A percentile compares a stretch with the other conserved stretches of the same genome.
phyloP scores from a whole-genome alignment of 2,329 filamentous ascomycete species.

The Pezicula carpinea region DNA sequence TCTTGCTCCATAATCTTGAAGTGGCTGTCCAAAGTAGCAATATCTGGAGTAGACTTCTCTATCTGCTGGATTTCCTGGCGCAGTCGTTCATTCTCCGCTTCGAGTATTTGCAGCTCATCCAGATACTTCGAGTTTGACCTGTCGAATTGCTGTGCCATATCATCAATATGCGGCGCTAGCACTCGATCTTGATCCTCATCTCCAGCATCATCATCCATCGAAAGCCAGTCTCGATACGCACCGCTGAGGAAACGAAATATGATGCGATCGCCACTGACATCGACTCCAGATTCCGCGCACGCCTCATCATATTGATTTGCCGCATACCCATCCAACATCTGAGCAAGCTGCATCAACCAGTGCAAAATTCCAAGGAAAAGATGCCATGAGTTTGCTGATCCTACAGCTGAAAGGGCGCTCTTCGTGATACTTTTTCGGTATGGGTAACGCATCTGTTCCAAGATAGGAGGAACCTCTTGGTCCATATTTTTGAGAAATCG shows the following conservation, averaged over 20 bases:
- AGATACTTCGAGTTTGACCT: conserved; percentile 78
- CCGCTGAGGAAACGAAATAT: conserved; percentile 89
- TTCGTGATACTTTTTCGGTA: conserved; percentile 96
- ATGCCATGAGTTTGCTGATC: conserved; percentile 87
- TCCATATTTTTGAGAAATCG: conserved; percentile 93
- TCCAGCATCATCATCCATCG: conserved; percentile 82
- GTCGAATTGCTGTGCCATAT: conserved; percentile 86
- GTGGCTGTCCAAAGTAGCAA: conserved; percentile 78
- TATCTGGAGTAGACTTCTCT: conserved; percentile 79
- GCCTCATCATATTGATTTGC: conserved; percentile 81
- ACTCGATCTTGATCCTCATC: conserved; percentile 79
- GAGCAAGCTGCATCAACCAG: conserved; percentile 98
- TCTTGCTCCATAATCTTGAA: conserved; percentile 95
- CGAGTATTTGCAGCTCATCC: conserved; percentile 77
- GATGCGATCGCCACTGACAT: conserved; percentile 85
- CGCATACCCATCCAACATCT: conserved; percentile 85
- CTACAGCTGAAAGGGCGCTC: conserved; percentile 89
- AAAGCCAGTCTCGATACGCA: conserved; percentile 90
- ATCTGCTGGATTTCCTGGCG: conserved; percentile 85
- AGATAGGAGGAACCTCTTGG: conserved; percentile 84
- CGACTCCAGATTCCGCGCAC: conserved; percentile 80
- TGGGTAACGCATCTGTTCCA: conserved; percentile 92
- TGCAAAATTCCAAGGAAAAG: conserved; percentile 90
- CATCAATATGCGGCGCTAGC: conserved; percentile 76
- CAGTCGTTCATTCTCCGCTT: conserved; percentile 78